Conservation (phyloP, 192 early-diverging fungal genomes). For the Linnemannia hyalina region DNA sequence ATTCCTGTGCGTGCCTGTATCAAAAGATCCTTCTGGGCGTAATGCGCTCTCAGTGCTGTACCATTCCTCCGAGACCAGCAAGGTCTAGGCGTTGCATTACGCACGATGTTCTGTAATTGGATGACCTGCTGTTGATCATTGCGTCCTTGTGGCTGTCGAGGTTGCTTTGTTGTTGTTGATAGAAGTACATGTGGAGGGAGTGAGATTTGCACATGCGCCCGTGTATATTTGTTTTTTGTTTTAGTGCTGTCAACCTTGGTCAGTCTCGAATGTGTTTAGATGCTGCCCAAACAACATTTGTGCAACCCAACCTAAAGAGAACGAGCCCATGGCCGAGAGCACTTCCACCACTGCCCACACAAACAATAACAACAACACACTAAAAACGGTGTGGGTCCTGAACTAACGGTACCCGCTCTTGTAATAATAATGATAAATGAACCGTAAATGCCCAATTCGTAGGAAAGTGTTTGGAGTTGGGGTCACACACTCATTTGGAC, state of each 20-base stretch:
- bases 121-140: neutral
- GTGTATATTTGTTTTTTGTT: neutral
- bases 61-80: neutral
- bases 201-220: slow-evolving; percentile 5
- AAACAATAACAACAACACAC: neutral
- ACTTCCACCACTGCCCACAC: neutral
- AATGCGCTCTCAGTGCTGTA: no score
- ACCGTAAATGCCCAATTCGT: neutral
- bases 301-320: neutral
- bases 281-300: neutral
- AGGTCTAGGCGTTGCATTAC: neutral
- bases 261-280: neutral
- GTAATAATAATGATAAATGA: neutral
- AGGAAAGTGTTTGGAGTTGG: neutral
- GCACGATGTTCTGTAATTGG: neutral
- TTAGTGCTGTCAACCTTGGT: neutral
- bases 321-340: neutral
- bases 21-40: no score
- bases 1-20: neutral
- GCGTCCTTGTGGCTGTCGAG: neutral
- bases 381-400: slow-evolving; percentile 1
- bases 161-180: neutral
- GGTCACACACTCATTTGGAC: neutral
- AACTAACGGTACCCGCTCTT: neutral
- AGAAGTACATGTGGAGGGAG: neutral